Evolutionary conservation across 805 yeast genomes (phyloP).

Genomic region (Candida hispaniensis): DNA sequence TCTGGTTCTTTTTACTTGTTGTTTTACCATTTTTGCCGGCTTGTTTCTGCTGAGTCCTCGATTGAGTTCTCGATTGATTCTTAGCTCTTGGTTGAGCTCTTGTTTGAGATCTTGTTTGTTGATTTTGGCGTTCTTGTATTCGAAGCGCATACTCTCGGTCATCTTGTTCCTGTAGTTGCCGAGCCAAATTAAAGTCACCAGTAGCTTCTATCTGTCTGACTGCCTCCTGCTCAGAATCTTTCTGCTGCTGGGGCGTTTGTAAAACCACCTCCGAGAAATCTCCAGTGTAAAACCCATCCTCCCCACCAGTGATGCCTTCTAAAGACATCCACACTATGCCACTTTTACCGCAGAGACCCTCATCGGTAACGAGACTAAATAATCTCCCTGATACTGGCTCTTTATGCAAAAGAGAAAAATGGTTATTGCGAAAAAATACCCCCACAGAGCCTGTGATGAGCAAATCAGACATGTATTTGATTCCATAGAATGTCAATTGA

Average conservation of each 20-base stretch:
- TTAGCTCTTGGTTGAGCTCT: too few species aligned
- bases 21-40: too few species aligned
- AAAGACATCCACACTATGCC: slow-evolving; percentile 77
- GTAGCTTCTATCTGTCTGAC: slow-evolving; percentile 16
- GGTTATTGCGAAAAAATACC: slow-evolving; percentile 82
- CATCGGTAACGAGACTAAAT: slow-evolving; percentile 63
- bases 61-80: too few species aligned
- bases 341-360: slow-evolving; percentile 32
- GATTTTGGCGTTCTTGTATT: slow-evolving; percentile 13
- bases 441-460: slow-evolving; percentile 46
- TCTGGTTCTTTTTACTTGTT: too few species aligned
- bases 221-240: slow-evolving; percentile 5
- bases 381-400: slow-evolving; percentile 34
- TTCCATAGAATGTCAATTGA: slow-evolving; percentile 66
- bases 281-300: slow-evolving; percentile 63
- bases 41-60: too few species aligned
- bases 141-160: slow-evolving; percentile 23
- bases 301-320: slow-evolving; percentile 51
- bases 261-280: slow-evolving; percentile 32
- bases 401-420: slow-evolving; percentile 57
- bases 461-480: slow-evolving; percentile 36
- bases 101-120: slow-evolving; percentile 2
- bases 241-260: slow-evolving; percentile 4
- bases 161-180: slow-evolving; percentile 26
- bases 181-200: slow-evolving; percentile 27